Percentiles rank a stretch among this genome's conserved stretches.
phyloP scores from a whole-genome alignment of 106 monocot genomes.

The Dioscorea alata region DNA sequence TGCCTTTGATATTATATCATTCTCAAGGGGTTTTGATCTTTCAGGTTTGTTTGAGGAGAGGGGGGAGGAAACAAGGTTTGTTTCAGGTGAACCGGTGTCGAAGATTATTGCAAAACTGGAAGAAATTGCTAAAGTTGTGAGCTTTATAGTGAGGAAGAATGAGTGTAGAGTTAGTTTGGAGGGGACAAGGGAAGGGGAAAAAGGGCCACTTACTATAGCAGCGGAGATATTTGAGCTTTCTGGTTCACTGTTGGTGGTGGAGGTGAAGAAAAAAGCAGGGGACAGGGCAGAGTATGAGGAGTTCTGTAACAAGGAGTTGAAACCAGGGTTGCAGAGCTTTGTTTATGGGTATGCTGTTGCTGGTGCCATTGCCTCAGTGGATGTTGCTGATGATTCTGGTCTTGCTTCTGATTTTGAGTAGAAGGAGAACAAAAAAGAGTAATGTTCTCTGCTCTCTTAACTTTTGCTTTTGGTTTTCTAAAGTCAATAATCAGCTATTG shows the following conservation, averaged over 20 bases:
- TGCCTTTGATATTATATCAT: slow-evolving; percentile 71
- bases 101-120: slow-evolving; percentile 56
- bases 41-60: slow-evolving; percentile 62
- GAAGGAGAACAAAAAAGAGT: not conserved
- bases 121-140: slow-evolving; percentile 59
- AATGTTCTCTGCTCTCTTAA: not conserved
- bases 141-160: slow-evolving; percentile 57
- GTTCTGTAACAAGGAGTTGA: slow-evolving; percentile 71
- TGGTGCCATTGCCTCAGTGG: not conserved
- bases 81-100: slow-evolving; percentile 42
- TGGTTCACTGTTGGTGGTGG: slow-evolving; percentile 46
- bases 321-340: slow-evolving; percentile 61
- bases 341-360: slow-evolving; percentile 21
- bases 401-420: slow-evolving; percentile 32
- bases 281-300: slow-evolving; percentile 75
- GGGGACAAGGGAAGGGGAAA: slow-evolving; percentile 62
- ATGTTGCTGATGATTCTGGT: not conserved
- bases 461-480: not conserved
- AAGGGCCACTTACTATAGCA: slow-evolving; percentile 55
- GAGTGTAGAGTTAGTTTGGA: slow-evolving; percentile 61
- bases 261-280: slow-evolving; percentile 79
- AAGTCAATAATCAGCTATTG: not conserved
- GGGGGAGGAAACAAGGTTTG: slow-evolving; percentile 47
- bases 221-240: slow-evolving; percentile 69
- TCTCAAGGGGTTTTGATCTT: slow-evolving; percentile 51